phyloP scores from a whole-genome alignment of 805 yeast species.

The Candida yuanshanica region DNA sequence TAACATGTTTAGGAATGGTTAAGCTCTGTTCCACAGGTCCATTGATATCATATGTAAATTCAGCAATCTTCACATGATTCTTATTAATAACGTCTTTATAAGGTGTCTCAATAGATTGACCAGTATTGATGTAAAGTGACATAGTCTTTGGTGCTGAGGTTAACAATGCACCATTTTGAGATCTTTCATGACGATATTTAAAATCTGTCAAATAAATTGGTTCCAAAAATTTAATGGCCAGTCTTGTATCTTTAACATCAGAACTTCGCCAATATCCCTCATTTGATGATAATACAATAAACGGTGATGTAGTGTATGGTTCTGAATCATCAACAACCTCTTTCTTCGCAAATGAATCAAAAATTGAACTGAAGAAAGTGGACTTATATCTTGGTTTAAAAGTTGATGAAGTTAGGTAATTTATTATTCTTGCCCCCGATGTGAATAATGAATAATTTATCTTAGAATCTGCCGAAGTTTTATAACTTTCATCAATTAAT shows the following conservation, averaged over 20 bases:
- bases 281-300: constrained; percentile 15
- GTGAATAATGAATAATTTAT: constrained; percentile 29
- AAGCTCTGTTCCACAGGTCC: constrained; percentile 24
- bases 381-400: constrained; percentile 19
- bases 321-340: background rate
- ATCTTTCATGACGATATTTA: constrained; percentile 31
- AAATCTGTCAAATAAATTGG: constrained; percentile 33
- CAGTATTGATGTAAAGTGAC: constrained; percentile 20
- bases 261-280: constrained; percentile 23
- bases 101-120: constrained; percentile 1
- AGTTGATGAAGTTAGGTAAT: constrained; percentile 30
- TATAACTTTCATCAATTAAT: constrained; percentile 6
- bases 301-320: constrained; percentile 14
- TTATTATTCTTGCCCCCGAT: constrained; percentile 32
- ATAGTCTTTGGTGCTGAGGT: constrained; percentile 34
- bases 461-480: constrained; percentile 17
- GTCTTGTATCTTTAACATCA: constrained; percentile 7
- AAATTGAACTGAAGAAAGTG: background rate
- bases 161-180: constrained; percentile 31
- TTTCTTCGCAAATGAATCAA: background rate
- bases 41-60: constrained; percentile 23
- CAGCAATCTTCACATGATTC: constrained; percentile 22
- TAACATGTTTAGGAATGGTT: constrained; percentile 26
- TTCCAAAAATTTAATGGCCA: constrained; percentile 33
- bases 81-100: constrained; percentile 7